Base-by-base conservation (phyloP, 176 grass and related monocot genomes). In the Oryza coarctata region DNA sequence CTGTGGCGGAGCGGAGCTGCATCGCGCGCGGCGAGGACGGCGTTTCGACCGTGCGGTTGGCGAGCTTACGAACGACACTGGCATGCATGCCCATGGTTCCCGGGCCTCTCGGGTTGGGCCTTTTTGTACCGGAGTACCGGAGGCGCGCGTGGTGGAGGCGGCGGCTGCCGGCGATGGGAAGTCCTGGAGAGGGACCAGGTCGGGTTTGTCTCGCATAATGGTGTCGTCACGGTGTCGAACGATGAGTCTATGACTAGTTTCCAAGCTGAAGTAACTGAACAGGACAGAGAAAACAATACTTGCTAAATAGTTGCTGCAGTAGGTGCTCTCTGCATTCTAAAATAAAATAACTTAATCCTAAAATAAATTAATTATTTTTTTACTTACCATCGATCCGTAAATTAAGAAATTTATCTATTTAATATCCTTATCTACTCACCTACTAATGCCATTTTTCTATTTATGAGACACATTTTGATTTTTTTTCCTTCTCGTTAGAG, bases 211-310 rank as follows among this genome's bases (percentile, higher is more conserved):
- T 62, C 8, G 65, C 66, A 9, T 0, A 12, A 40, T 34, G 23
- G 65, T 74, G 81, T 84, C 75, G 12, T 74, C 86, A 79, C 35
- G 10, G 69, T 84, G 86, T 84, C n/a, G 65, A 80, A 4, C 45
- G 9, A 52, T 58, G 65, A 28, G 63, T 25, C 26, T 22, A 22
- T 8, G 28, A 29, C 28, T 20, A 49, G 35, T 80, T 32, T 33
- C 77, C 22, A 22, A 9, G 34, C 6, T 27, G 22, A 27, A 5
- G 74, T 39, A 7, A 1, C 23, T 39, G 31, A 5, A 10, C 14
- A 29, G 9, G 13, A 2, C 62, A 41, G 2, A 43, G 40, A 43
- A 43, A 12, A 43, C 3, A 12, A 43, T 1, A 43, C 40, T 43
- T 12, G 40, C 36, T 10, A 33, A 33, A 12, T 12, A 41, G 40